These are phyloP conservation scores for Penicillium sp. DNA, from an alignment of 2,329 filamentous ascomycete genomes.

Conservation along the genomic window DNA sequence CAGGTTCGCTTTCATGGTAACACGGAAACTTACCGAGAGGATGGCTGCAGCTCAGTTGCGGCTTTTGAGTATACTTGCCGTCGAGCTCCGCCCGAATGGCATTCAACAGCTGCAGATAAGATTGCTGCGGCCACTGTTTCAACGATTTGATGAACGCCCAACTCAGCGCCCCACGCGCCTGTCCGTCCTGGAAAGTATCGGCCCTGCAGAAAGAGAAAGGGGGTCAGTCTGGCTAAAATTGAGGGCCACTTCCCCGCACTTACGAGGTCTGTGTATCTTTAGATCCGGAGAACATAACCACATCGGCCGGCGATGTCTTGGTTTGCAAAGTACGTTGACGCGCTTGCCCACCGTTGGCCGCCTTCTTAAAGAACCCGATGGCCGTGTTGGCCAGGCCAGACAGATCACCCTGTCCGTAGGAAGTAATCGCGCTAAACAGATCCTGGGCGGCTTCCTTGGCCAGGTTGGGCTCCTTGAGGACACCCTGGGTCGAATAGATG, in stretches of 20 bases:
- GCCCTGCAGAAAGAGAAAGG: constrained; percentile 57
- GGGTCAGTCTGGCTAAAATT: neutral
- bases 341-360: constrained; percentile 73
- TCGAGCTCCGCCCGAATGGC: constrained; percentile 86
- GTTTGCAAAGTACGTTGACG: constrained; percentile 80
- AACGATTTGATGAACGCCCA: constrained; percentile 92
- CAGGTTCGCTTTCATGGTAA: neutral
- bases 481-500: constrained; percentile 65
- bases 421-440: constrained; percentile 65
- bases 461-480: constrained; percentile 68
- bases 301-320: constrained; percentile 91
- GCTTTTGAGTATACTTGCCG: constrained; percentile 89
- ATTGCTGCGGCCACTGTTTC: constrained; percentile 89
- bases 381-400: constrained; percentile 76
- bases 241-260: constrained; percentile 12
- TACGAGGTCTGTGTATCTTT: constrained; percentile 83
- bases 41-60: constrained; percentile 94
- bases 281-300: constrained; percentile 96
- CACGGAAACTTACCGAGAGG: constrained; percentile 71
- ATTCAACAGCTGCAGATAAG: constrained; percentile 91
- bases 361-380: constrained; percentile 86
- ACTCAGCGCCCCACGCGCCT: constrained; percentile 95
- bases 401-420: constrained; percentile 81
- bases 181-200: constrained; percentile 82
- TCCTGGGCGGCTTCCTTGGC: constrained; percentile 68